Conservation (phyloP, 139 green algal species). For the Pleodorina starrii region DNA sequence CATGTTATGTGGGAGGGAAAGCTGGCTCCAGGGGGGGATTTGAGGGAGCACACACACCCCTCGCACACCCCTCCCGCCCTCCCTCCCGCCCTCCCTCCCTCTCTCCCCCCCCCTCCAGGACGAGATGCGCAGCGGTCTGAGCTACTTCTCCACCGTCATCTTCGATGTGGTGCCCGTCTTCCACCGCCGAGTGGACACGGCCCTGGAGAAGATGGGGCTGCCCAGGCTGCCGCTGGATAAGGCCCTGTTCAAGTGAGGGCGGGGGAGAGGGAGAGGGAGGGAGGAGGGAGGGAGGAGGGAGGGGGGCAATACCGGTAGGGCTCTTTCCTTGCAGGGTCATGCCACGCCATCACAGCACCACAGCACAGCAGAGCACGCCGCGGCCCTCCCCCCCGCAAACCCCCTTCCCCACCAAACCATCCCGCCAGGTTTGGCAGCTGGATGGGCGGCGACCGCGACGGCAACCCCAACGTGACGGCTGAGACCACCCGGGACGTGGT, state of each 20-base stretch:
- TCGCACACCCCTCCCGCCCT: no score
- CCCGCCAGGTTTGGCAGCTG: constrained; percentile 80
- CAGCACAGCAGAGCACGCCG: no score
- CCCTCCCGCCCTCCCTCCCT: no score
- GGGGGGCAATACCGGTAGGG: no score
- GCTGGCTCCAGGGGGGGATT: no score
- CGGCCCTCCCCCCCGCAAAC: background rate
- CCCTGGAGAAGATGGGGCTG: constrained; percentile 89
- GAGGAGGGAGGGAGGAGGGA: no score
- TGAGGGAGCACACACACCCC: no score
- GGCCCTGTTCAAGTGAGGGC: constrained; percentile 61
- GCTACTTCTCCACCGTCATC: constrained; percentile 95
- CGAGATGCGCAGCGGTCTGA: constrained; percentile 94
- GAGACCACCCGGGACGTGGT: constrained; percentile 93
- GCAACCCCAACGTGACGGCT: constrained; percentile 95
- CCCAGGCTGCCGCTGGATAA: constrained; percentile 85
- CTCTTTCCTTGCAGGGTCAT: no score
- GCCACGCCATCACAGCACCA: no score
- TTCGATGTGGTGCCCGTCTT: constrained; percentile 80
- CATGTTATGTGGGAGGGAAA: no score
- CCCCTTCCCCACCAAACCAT: background rate
- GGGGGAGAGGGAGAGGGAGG: no score
- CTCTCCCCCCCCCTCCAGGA: no score
- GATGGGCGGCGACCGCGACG: constrained; percentile 97
- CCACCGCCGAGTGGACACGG: constrained; percentile 78